Base-by-base conservation (phyloP, 495 filamentous ascomycete species). In the Aspergillus baeticus region DNA sequence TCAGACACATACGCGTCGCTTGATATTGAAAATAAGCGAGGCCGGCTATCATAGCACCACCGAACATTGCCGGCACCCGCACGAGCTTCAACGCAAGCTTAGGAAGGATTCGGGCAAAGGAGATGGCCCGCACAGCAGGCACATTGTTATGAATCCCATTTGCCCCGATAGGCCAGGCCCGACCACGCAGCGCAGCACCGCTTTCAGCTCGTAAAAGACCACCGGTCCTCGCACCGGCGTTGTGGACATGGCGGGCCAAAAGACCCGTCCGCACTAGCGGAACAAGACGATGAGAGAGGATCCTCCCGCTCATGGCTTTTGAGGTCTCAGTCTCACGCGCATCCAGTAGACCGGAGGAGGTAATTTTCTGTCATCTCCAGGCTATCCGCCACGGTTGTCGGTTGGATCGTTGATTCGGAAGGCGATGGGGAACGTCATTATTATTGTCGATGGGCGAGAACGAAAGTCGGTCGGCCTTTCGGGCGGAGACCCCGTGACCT, bases 21-120 rank as follows among this genome's bases (percentile, higher is more conserved):
- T 98, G 95, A 69, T 98, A 97, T 69, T 99, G 94, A 31, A 99
- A 64, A 80, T 96, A 99, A 38, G 90, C 90, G 29, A 94, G 66
- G 5, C 90, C 89, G 6, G 89, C 91, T 67, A 99, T 81, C 72
- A 88, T 89, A 39, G 89, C 86, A 38, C 89, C 91, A 33, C 92
- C 94, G 67, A 96, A 91, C 73, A 96, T 84, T 54, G 95, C 93
- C 22, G 94, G 94, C 46, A 97, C 73, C 47, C 90, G 81, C 36
- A 87, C 78, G 51, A 98, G 87, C 75, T 96, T 99, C 60, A 96
- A 62, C 8, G 92, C 85, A 37, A 99, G 79, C 65, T 90, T 89
- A 2, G 94, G 94, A n/a, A 99, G 77, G 46, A 89, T 81, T 46
- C 94, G 82, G 6, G 79, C 81, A 66, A 98, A 98, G 6, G 93